Percentiles rank a stretch among this genome's conserved stretches.
Conservation (phyloP, 2,329 filamentous ascomycete genomes). For the Boeremia exigua region DNA sequence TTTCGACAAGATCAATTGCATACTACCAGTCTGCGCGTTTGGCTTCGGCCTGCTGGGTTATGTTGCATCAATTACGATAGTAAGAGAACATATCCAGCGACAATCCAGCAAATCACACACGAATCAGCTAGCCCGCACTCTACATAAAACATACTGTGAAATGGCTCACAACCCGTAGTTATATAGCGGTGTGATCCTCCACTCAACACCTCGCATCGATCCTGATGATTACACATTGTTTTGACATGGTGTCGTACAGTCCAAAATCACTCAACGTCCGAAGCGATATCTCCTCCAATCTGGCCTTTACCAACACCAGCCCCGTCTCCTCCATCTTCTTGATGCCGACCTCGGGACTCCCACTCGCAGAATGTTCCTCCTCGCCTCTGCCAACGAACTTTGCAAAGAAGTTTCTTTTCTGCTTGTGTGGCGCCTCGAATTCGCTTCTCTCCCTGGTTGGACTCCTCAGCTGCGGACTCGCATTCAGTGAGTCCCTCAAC, state of each 20-base stretch:
- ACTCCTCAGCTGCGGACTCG: constrained; percentile 19
- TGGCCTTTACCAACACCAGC: constrained; percentile 35
- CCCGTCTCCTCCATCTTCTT: constrained; percentile 18
- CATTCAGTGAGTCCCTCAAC: constrained; percentile 42
- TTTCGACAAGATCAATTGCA: neutral
- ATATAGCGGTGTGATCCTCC: neutral
- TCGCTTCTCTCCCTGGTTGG: constrained; percentile 5
- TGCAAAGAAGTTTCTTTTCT: constrained; percentile 29
- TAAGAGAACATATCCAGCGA: constrained; percentile 2
- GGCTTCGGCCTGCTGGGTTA: neutral
- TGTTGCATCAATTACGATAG: constrained; percentile 3
- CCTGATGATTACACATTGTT: constrained; percentile 40
- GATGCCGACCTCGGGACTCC: constrained; percentile 30
- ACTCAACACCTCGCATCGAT: constrained; percentile 41
- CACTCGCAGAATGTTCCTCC: constrained; percentile 26
- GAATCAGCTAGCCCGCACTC: neutral
- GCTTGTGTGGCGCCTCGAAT: constrained; percentile 7
- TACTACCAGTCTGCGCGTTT: neutral
- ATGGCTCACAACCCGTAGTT: constrained; percentile 1
- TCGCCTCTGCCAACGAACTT: constrained; percentile 30
- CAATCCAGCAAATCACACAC: neutral
- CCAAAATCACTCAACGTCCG: constrained; percentile 45
- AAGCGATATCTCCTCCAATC: constrained; percentile 43
- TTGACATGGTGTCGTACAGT: constrained; percentile 45
- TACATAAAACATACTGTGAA: neutral